Conservation (phyloP, 2,329 filamentous ascomycete species). For the Colletotrichum plurivorum region DNA sequence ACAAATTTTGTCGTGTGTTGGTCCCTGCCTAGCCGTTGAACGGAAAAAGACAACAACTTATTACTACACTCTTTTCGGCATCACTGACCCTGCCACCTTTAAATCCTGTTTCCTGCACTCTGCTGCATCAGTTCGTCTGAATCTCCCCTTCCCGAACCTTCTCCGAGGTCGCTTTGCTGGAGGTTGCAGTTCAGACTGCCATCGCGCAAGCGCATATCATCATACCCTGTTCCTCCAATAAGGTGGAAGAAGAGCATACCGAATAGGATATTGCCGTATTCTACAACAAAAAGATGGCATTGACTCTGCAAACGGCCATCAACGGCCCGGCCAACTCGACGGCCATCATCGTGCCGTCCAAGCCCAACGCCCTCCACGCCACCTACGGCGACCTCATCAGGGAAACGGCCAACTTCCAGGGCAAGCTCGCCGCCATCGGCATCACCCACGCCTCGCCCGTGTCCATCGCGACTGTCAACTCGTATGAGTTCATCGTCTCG, state of each 20-base stretch:
- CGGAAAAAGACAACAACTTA: neutral
- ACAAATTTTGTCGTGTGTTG: neutral
- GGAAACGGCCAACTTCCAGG: constrained; percentile 80
- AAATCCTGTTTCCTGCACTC: constrained; percentile 5
- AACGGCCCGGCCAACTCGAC: constrained; percentile 59
- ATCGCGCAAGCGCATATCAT: constrained; percentile 7
- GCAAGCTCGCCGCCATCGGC: constrained; percentile 82
- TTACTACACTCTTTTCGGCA: neutral
- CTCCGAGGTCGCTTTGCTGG: constrained; percentile 32
- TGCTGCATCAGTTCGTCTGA: constrained; percentile 7
- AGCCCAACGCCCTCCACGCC: constrained; percentile 72
- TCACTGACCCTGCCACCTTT: neutral
- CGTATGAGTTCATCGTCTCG: constrained; percentile 88
- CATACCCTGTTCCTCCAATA: constrained; percentile 20
- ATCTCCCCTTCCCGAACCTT: constrained; percentile 19
- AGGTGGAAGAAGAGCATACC: neutral
- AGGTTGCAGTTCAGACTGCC: constrained; percentile 25
- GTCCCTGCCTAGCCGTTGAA: constrained; percentile 13
- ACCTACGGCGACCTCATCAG: constrained; percentile 77
- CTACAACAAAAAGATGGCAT: constrained; percentile 47
- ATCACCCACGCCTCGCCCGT: constrained; percentile 79
- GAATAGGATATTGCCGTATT: neutral
- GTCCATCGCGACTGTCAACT: constrained; percentile 87
- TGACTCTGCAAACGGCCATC: constrained; percentile 67
- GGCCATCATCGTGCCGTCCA: constrained; percentile 82